These are phyloP conservation scores for Beauveria caledonica DNA, from an alignment of 2,329 filamentous ascomycete species.

Conservation along the genomic window DNA sequence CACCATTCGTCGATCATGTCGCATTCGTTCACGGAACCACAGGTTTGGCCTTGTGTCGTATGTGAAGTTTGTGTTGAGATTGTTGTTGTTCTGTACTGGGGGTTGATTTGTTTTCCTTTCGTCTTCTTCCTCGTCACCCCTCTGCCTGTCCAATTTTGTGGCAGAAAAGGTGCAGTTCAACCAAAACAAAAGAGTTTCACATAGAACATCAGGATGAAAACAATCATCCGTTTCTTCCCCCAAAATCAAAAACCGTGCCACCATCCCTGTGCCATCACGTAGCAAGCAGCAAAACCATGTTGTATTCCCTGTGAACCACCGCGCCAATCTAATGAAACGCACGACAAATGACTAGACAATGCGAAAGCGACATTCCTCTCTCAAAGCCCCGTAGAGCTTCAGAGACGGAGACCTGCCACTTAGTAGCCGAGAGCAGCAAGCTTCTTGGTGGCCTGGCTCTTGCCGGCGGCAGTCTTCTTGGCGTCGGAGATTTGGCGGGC, in stretches of 20 bases:
- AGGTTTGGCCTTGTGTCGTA: not conserved
- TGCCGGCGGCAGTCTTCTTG: constrained; percentile 83
- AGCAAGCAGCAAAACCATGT: constrained; percentile 31
- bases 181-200: constrained; percentile 6
- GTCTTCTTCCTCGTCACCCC: constrained; percentile 6
- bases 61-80: constrained; percentile 10
- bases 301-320: constrained; percentile 41
- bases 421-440: constrained; percentile 11
- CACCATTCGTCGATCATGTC: not conserved
- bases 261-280: not conserved
- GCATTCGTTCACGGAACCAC: constrained; percentile 3
- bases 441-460: constrained; percentile 67
- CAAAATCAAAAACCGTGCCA: not conserved
- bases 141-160: not conserved
- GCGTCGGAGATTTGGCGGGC: constrained; percentile 85
- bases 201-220: constrained; percentile 8
- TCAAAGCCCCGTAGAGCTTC: not conserved
- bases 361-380: constrained; percentile 19
- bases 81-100: constrained; percentile 11
- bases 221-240: constrained; percentile 8
- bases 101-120: constrained; percentile 10
- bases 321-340: constrained; percentile 47
- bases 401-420: not conserved
- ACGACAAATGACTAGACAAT: constrained; percentile 39
- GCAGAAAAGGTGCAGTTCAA: not conserved